These are phyloP conservation scores for Insectozyma bohioensis DNA, from an alignment of 1,139 yeast genomes.

Conservation along the genomic window DNA sequence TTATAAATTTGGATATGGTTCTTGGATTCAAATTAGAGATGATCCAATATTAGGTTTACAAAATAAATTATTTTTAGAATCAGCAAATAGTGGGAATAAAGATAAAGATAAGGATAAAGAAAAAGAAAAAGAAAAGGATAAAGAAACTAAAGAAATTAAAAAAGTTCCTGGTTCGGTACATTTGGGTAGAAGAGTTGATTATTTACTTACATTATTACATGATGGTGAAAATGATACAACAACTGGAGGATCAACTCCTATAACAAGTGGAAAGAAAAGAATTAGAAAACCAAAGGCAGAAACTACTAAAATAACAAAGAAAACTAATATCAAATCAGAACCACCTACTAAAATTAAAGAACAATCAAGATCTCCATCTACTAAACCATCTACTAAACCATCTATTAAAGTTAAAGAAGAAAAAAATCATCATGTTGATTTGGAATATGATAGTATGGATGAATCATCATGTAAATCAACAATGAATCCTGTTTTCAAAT, in stretches of 20 bases:
- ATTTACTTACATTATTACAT: conserved; percentile 64
- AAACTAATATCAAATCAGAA: no score
- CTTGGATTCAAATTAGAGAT: conserved; percentile 92
- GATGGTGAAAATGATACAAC: conserved; percentile 5
- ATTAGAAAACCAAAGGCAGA: conserved; percentile 4
- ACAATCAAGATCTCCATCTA: neutral
- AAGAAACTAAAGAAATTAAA: conserved; percentile 43
- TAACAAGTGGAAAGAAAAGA: conserved; percentile 9
- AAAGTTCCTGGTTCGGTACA: conserved; percentile 93
- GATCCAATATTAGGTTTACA: conserved; percentile 90
- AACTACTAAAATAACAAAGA: neutral
- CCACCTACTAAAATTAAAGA: neutral
- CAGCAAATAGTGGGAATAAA: conserved; percentile 8
- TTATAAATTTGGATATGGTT: conserved; percentile 90
- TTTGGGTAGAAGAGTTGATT: conserved; percentile 90
- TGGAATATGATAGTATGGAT: conserved; percentile 82
- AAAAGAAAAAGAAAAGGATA: conserved; percentile 30
- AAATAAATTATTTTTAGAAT: conserved; percentile 66
- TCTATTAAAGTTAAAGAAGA: conserved; percentile 15
- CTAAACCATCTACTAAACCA: conserved; percentile 6
- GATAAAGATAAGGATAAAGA: conserved; percentile 5
- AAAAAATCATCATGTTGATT: conserved; percentile 21
- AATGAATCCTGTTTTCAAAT: conserved; percentile 72
- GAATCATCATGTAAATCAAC: conserved; percentile 65
- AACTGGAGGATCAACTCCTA: conserved; percentile 3